phyloP scores from a whole-genome alignment of 148 eudicot species.

The Gaultheria prostrata region DNA sequence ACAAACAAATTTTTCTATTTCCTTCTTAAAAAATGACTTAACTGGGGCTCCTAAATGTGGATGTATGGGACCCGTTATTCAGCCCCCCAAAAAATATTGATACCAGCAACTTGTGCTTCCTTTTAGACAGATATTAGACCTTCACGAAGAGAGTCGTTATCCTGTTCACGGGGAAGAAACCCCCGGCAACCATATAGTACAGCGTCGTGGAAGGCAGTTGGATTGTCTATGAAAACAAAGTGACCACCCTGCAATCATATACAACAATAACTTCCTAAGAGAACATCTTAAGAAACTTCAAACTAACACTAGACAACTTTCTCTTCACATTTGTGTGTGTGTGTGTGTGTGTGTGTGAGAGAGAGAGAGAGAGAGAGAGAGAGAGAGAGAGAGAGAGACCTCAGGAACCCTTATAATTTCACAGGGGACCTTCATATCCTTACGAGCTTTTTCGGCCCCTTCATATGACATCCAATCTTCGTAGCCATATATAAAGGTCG shows the following conservation, averaged over 20 bases:
- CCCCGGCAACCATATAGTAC: constrained; percentile 75
- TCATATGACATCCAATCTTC: constrained; percentile 92
- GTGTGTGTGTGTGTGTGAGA: too few species aligned
- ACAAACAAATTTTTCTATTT: too few species aligned
- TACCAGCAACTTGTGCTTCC: neutral
- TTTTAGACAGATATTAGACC: constrained; percentile 55
- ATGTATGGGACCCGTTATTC: neutral
- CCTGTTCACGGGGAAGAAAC: constrained; percentile 53
- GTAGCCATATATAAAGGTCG: constrained; percentile 79
- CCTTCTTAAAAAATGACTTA: neutral
- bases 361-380: neutral
- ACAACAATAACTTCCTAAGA: neutral
- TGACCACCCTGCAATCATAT: constrained; percentile 72
- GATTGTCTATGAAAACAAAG: constrained; percentile 54
- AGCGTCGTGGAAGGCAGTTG: constrained; percentile 73
- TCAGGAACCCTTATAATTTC: constrained; percentile 89
- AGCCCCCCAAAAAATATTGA: neutral
- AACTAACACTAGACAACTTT: neutral
- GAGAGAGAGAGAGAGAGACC: constrained; percentile 46
- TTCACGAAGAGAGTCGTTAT: constrained; percentile 53
- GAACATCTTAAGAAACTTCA: neutral
- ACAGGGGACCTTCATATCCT: constrained; percentile 84
- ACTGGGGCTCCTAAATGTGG: too few species aligned
- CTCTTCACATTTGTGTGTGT: neutral
- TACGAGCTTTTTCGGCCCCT: constrained; percentile 89